phyloP scores from a whole-genome alignment of 805 yeast species.

The Myxozyma neotropica region DNA sequence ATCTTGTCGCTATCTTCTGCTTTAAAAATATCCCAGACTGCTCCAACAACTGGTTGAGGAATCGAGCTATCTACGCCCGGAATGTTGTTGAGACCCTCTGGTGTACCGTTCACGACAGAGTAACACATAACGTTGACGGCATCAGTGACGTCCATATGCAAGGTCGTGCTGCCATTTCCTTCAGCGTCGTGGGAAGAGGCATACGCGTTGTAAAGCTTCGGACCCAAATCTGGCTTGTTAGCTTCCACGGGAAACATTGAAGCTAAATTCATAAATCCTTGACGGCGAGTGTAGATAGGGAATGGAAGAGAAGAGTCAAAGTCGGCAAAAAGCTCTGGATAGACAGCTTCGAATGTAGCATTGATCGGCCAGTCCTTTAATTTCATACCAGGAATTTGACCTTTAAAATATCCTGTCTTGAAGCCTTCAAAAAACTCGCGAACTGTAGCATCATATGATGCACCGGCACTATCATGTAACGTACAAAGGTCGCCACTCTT shows the following conservation, averaged over 20 bases:
- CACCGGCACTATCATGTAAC: slow-evolving; percentile 7
- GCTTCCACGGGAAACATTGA: slow-evolving; percentile 29
- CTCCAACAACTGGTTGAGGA: slow-evolving; percentile 16
- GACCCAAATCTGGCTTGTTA: slow-evolving; percentile 31
- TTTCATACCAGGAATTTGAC: slow-evolving; percentile 9
- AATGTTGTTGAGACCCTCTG: slow-evolving; percentile 7
- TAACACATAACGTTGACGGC: slow-evolving; percentile 28
- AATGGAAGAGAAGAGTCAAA: slow-evolving; percentile 30
- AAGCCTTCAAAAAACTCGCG: slow-evolving; percentile 21
- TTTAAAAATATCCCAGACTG: slow-evolving; percentile 29
- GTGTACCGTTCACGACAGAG: slow-evolving; percentile 19
- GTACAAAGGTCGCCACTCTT: slow-evolving; percentile 19
- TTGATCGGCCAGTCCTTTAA: slow-evolving; percentile 31
- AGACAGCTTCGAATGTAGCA: slow-evolving; percentile 21
- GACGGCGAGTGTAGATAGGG: slow-evolving; percentile 26
- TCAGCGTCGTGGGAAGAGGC: slow-evolving; percentile 18
- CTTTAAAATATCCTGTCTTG: slow-evolving; percentile 4
- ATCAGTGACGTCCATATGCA: slow-evolving; percentile 32
- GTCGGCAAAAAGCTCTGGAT: slow-evolving; percentile 28
- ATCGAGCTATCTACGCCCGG: slow-evolving; percentile 13
- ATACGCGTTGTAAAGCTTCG: slow-evolving; percentile 30
- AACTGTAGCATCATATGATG: slow-evolving; percentile 9
- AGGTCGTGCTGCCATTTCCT: slow-evolving; percentile 22
- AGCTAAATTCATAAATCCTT: slow-evolving; percentile 26
- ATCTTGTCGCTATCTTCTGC: slow-evolving; percentile 27